These are phyloP conservation scores for Ilex aquifolium DNA, from an alignment of 257 asterid genomes.

Conservation along the genomic window DNA sequence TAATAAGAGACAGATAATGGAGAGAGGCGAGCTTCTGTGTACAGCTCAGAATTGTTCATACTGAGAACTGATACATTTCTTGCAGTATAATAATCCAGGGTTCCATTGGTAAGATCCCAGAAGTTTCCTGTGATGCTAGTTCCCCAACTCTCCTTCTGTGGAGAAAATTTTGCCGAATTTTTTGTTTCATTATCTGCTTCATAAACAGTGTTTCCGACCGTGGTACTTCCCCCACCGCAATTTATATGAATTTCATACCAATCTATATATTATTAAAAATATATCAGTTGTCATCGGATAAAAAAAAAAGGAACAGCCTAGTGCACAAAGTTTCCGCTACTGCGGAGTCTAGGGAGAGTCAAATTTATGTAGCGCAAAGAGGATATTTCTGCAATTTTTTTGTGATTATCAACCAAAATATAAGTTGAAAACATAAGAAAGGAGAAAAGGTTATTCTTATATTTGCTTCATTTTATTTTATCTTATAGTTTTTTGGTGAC, in stretches of 20 bases:
- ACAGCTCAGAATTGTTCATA: conserved; percentile 32
- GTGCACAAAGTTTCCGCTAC: too few species aligned
- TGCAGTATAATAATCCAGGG: conserved; percentile 18
- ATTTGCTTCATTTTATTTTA: too few species aligned
- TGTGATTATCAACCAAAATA: too few species aligned
- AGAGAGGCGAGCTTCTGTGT: conserved; percentile 43
- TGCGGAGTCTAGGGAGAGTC: too few species aligned
- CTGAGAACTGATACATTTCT: conserved; percentile 32
- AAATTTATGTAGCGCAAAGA: too few species aligned
- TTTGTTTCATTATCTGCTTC: conserved; percentile 35
- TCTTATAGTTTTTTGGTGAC: too few species aligned
- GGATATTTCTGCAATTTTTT: too few species aligned
- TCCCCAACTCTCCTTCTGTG: conserved; percentile 38
- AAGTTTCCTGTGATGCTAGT: conserved; percentile 45
- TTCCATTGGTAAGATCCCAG: conserved; percentile 12
- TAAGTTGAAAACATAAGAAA: too few species aligned
- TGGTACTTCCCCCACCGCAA: conserved; percentile 37
- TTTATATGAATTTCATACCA: conserved; percentile 41
- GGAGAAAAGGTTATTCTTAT: too few species aligned
- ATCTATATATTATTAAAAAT: conserved; percentile 21
- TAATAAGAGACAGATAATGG: conserved; percentile 53
- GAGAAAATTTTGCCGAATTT: conserved; percentile 36
- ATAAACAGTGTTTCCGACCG: conserved; percentile 22
- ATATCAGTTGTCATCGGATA: not conserved
- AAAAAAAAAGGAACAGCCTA: too few species aligned